Conservation (phyloP, 352 stramenopile genomes). For the Pythium sukuiense region DNA sequence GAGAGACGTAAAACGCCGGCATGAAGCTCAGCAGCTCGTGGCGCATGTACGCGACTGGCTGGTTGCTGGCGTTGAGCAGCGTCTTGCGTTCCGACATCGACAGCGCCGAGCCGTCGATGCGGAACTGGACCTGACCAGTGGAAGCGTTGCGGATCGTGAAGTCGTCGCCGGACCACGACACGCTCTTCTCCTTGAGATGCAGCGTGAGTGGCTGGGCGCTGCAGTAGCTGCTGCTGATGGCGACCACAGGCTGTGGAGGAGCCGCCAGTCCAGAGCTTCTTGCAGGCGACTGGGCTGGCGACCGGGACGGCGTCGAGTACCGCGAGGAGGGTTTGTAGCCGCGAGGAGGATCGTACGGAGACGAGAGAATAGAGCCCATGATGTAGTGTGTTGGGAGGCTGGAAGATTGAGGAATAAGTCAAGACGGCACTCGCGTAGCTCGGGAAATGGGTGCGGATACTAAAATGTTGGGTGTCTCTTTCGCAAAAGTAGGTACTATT, state of each 20-base stretch:
- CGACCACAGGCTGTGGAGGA: conserved; percentile 12
- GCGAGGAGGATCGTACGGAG: background rate
- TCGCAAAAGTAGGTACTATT: background rate
- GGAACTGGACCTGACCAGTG: conserved; percentile 23
- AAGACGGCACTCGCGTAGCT: too few species aligned
- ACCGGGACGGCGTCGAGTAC: background rate
- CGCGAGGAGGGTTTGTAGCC: background rate
- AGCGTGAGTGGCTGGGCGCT: conserved; percentile 22
- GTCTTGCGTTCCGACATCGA: conserved; percentile 29
- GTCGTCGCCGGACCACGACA: conserved; percentile 29
- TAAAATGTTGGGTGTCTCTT: background rate
- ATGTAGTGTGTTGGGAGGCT: background rate
- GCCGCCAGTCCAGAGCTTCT: background rate
- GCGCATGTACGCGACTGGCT: conserved; percentile 27
- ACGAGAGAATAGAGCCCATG: background rate
- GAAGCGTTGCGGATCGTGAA: conserved; percentile 30
- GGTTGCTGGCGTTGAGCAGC: conserved; percentile 27
- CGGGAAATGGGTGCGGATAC: too few species aligned
- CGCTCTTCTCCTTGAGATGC: conserved; percentile 30
- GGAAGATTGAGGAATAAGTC: background rate
- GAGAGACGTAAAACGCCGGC: conserved; percentile 26
- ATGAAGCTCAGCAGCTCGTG: conserved; percentile 23
- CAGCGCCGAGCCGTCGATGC: conserved; percentile 22
- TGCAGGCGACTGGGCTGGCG: background rate
- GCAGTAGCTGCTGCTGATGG: conserved; percentile 26